A percentile compares a stretch with the other conserved stretches of the same genome.
Evolutionary conservation across 1,139 yeast species (phyloP).

Genomic region (Protomyces macrosporus): DNA sequence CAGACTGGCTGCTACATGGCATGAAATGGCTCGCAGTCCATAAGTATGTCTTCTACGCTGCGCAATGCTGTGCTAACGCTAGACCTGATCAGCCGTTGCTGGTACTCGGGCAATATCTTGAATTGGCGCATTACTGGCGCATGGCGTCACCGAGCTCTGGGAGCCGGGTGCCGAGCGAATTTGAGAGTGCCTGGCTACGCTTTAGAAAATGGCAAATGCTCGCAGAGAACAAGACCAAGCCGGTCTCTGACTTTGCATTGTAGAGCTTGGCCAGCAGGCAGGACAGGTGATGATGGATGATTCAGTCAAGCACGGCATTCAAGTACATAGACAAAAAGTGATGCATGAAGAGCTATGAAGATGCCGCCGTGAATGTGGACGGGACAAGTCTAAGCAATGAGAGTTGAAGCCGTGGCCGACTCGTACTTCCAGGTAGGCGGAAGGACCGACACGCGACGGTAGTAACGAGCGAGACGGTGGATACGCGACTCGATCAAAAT

Average conservation of each 20-base stretch:
- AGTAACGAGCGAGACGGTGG: conserved; percentile 94
- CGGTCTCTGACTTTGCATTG: not conserved
- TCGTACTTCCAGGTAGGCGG: conserved; percentile 52
- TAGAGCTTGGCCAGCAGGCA: not conserved
- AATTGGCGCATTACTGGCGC: not conserved
- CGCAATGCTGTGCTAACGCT: not conserved
- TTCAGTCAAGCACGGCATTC: not conserved
- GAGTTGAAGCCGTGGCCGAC: conserved; percentile 99
- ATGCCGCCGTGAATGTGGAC: too few species aligned
- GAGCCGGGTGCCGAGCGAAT: not conserved
- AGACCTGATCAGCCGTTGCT: not conserved
- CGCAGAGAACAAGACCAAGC: not conserved
- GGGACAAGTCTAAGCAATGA: conserved; percentile 65
- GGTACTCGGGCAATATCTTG: not conserved
- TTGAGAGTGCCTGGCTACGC: not conserved
- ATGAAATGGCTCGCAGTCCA: conserved; percentile 49
- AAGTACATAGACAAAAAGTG: not conserved
- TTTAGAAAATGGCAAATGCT: not conserved
- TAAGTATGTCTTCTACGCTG: not conserved
- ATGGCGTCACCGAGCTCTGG: not conserved
- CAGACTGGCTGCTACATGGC: conserved; percentile 63
- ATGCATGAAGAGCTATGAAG: too few species aligned
- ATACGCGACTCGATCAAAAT: conserved; percentile 99
- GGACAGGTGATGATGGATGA: not conserved
- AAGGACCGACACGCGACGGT: conserved; percentile 27